Evolutionary conservation across 2,329 filamentous ascomycete genomes (phyloP).

Genomic region (Colletotrichum spaethianum): DNA sequence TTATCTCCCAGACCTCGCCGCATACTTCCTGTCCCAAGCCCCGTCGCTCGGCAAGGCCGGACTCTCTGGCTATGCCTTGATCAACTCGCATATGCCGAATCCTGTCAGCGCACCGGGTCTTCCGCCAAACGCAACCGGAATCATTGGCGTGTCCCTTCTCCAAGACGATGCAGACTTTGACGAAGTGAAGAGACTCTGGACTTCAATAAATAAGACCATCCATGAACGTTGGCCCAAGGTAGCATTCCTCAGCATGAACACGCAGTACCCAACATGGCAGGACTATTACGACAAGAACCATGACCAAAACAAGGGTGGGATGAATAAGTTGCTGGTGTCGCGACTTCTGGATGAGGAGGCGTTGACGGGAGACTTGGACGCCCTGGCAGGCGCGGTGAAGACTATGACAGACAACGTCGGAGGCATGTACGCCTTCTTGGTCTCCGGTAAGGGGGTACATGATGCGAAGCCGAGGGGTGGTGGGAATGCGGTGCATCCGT

Average conservation of each 20-base stretch:
- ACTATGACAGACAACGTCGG: conserved; percentile 49
- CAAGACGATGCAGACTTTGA: conserved; percentile 52
- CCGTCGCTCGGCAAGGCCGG: conserved; percentile 65
- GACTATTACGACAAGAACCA: conserved; percentile 55
- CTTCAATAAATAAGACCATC: conserved; percentile 55
- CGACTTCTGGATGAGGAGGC: conserved; percentile 57
- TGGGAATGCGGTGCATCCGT: conserved; percentile 63
- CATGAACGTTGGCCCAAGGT: conserved; percentile 54
- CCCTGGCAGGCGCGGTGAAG: conserved; percentile 55
- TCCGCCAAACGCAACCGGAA: conserved; percentile 49
- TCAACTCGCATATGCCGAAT: conserved; percentile 49
- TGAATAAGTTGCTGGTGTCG: conserved; percentile 56
- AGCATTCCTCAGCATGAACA: conserved; percentile 38
- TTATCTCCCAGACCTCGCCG: conserved; percentile 62
- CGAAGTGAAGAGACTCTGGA: conserved; percentile 48
- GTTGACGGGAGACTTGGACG: conserved; percentile 52
- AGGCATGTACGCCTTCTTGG: conserved; percentile 53
- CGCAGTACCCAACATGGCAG: conserved; percentile 49
- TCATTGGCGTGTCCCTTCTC: conserved; percentile 52
- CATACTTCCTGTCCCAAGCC: conserved; percentile 61
- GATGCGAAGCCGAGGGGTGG: conserved; percentile 61
- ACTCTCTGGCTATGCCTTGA: conserved; percentile 62
- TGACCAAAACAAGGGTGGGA: conserved; percentile 54
- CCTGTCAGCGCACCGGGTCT: conserved; percentile 51
- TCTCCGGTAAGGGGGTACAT: conserved; percentile 60